Evolutionary conservation across 768 basidiomycete genomes (phyloP), one percentile per base, ranked within the genome.

Genomic region (Boletus subcaerulescens): DNA sequence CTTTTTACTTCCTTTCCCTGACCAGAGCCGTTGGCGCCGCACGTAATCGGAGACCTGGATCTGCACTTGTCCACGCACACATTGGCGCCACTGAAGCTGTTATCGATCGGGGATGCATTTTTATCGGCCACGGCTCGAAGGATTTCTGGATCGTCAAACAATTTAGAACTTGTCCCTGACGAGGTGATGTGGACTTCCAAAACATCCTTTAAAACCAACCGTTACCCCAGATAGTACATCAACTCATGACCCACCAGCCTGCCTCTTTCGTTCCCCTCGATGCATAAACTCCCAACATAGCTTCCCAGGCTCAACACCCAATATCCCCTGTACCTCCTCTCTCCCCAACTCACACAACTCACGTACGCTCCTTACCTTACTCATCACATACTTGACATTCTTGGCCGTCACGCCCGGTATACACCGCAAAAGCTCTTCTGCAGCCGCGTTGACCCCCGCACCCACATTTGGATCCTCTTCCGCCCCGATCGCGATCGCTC

Each of bases 131-230:
- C 64, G 97, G 97, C n/a, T 89, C 92, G 14, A 98, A 98, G 67
- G 97, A 99, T n/a, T 69, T 98, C 98, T 83, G 96, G 12, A 98
- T 96, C 52, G 98, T 98, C 74, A 98, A 96, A 96, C 61, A 68
- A 90, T 75, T 20, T 41, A 45, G 45, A 20, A 3, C 39, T 45
- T 31, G 42, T 33, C 18, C 31, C 9, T 18, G 13, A 31, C 8
- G 5, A 31, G 26, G 32, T 26, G 26, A 26, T 7, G 26, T 26
- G 26, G 26, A 26, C 26, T 6, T 26, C 26, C n/a, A n/a, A n/a
- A n/a, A n/a, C n/a, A n/a, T n/a, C n/a, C 8, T 26, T 26, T 26
- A 26, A 29, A 29, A 29, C 26, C 26, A 29, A 29, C 26, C 26
- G 8, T 29, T 9, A 2, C 26, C 8, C 5, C 26, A n/a, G 7